These are phyloP conservation scores for Candida caryicola DNA, from an alignment of 805 yeast genomes.

Conservation along the genomic window DNA sequence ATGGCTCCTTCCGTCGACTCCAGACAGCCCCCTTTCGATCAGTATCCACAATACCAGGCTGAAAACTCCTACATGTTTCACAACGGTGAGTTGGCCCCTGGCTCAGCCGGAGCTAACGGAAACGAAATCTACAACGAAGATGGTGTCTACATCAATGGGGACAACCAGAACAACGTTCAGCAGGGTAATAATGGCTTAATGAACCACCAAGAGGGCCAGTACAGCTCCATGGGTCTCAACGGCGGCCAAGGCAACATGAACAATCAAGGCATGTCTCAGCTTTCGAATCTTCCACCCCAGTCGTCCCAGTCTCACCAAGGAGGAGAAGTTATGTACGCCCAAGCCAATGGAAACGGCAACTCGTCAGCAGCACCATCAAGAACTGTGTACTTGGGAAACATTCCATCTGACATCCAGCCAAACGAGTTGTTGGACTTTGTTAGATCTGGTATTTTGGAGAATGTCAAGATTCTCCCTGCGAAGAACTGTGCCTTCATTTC, in stretches of 20 bases:
- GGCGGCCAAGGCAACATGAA: constrained; percentile 2
- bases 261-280: constrained; percentile 1
- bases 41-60: constrained; percentile 19
- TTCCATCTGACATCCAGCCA: constrained; percentile 77
- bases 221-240: constrained; percentile 1
- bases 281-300: constrained; percentile 2
- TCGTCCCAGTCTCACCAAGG: constrained; percentile 8
- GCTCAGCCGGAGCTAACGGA: constrained; percentile 7
- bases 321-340: constrained; percentile 6
- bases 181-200: constrained; percentile 1
- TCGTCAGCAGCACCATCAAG: constrained; percentile 59
- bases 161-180: constrained; percentile 7
- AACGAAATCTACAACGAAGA: constrained; percentile 21
- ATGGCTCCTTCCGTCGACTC: constrained; percentile 14
- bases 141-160: constrained; percentile 14
- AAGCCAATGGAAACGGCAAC: constrained; percentile 7
- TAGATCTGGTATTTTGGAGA: constrained; percentile 85
- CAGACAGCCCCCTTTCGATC: constrained; percentile 17
- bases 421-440: constrained; percentile 86
- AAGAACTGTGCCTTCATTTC: constrained; percentile 89
- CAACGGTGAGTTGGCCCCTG: constrained; percentile 9
- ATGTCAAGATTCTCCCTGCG: constrained; percentile 70
- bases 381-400: constrained; percentile 86
- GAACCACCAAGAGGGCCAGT: constrained; percentile 6
- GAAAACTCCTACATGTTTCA: constrained; percentile 13